phyloP scores from a whole-genome alignment of 2,329 filamentous ascomycete species.

The Verticillium klebahnii region DNA sequence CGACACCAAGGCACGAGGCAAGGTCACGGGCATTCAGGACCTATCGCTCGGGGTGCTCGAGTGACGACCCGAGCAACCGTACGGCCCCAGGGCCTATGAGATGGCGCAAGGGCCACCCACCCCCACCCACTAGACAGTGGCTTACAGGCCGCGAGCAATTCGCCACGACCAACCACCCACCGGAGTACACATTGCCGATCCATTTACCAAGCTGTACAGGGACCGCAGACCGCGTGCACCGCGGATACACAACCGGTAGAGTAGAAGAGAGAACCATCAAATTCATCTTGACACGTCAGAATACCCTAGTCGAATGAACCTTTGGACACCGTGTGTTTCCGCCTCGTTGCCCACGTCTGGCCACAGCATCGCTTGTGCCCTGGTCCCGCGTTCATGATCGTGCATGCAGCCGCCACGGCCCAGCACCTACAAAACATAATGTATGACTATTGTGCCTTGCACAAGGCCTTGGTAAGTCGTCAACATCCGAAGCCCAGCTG shows the following conservation, averaged over 20 bases:
- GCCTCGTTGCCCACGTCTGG: too few relatives aligned
- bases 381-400: too few relatives aligned
- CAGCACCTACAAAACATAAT: too few relatives aligned
- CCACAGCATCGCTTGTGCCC: too few relatives aligned
- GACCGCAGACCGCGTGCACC: background rate
- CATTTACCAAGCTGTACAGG: background rate
- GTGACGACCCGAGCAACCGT: background rate
- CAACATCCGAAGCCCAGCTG: too few relatives aligned
- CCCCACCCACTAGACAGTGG: background rate
- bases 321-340: too few relatives aligned
- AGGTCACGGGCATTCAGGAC: background rate
- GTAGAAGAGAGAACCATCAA: background rate
- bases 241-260: background rate
- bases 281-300: too few relatives aligned
- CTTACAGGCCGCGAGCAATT: background rate
- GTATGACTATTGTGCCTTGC: too few relatives aligned
- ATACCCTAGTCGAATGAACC: too few relatives aligned
- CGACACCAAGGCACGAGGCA: background rate
- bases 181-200: background rate
- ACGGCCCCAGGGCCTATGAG: background rate
- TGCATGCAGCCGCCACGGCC: too few relatives aligned
- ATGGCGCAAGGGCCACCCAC: background rate
- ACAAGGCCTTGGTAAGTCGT: too few relatives aligned
- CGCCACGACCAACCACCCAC: background rate
- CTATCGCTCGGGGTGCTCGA: background rate